Conservation (phyloP, 1,284 basidiomycete species). For the Coriolopsis trogii region DNA sequence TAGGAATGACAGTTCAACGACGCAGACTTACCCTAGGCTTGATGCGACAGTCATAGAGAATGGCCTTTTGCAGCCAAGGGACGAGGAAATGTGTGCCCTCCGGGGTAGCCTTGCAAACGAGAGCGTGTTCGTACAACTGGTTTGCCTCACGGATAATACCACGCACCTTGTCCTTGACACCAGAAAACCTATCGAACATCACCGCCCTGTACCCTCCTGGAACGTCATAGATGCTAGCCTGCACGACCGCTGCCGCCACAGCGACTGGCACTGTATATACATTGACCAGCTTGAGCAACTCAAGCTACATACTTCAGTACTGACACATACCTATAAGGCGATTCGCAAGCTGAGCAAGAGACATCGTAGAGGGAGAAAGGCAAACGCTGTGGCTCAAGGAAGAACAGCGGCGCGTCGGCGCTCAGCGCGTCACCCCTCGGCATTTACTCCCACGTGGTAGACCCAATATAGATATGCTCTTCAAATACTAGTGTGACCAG, state of each 20-base stretch:
- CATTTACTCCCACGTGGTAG: constrained; percentile 18
- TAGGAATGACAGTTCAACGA: too few species aligned
- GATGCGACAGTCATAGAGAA: constrained; percentile 97
- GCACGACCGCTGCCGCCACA: constrained; percentile 64
- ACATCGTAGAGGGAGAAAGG: constrained; percentile 14
- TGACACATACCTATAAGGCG: constrained; percentile 34
- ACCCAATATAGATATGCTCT: constrained; percentile 13
- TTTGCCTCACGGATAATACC: not conserved
- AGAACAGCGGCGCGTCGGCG: constrained; percentile 10
- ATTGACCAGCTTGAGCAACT: not conserved
- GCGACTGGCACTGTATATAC: constrained; percentile 71
- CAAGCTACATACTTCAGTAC: constrained; percentile 2
- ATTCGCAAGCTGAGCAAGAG: constrained; percentile 46
- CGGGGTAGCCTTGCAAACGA: constrained; percentile 57
- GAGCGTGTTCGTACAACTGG: not conserved
- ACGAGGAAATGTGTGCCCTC: constrained; percentile 99
- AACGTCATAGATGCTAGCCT: constrained; percentile 91
- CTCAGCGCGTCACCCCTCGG: constrained; percentile 24
- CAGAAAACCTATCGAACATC: constrained; percentile 97
- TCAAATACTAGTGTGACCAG: too few species aligned
- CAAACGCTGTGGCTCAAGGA: not conserved
- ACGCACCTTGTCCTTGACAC: constrained; percentile 81
- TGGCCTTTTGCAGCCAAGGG: constrained; percentile 94
- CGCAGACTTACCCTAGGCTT: constrained; percentile 81
- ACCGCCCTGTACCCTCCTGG: constrained; percentile 94